Evolutionary conservation across 805 yeast species (phyloP).

Genomic region (Yamadazyma laniorum): DNA sequence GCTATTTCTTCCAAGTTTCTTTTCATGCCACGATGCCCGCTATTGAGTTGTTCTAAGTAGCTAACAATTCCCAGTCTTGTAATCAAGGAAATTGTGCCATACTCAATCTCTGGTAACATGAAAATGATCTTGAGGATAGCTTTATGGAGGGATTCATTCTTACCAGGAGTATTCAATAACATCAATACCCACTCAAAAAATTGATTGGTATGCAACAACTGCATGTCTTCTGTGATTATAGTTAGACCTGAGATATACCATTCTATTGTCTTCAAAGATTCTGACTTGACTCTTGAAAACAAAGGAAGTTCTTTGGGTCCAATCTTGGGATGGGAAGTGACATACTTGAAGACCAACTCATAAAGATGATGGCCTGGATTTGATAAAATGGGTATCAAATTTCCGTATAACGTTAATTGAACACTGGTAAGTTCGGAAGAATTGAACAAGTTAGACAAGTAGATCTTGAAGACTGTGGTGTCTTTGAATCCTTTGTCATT

Average conservation of each 20-base stretch:
- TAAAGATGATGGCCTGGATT: constrained; percentile 75
- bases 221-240: constrained; percentile 42
- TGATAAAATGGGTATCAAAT: constrained; percentile 53
- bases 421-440: constrained; percentile 28
- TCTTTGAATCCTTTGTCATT: constrained; percentile 48
- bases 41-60: constrained; percentile 25
- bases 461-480: constrained; percentile 51
- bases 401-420: constrained; percentile 54
- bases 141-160: constrained; percentile 37
- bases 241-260: constrained; percentile 50
- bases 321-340: constrained; percentile 54
- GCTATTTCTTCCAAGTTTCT: constrained; percentile 48
- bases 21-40: constrained; percentile 26
- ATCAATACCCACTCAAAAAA: constrained; percentile 69
- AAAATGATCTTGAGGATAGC: constrained; percentile 43
- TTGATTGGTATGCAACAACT: constrained; percentile 49
- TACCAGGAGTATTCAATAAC: constrained; percentile 49
- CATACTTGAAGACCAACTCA: constrained; percentile 67
- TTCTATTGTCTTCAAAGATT: constrained; percentile 53
- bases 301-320: constrained; percentile 46
- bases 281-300: constrained; percentile 35
- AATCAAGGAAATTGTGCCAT: constrained; percentile 56
- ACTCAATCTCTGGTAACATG: constrained; percentile 50
- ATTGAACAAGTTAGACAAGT: constrained; percentile 46
- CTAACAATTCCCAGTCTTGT: constrained; percentile 51